phyloP scores from a whole-genome alignment of 495 filamentous ascomycete genomes.

The Evansstolkia leycettana region DNA sequence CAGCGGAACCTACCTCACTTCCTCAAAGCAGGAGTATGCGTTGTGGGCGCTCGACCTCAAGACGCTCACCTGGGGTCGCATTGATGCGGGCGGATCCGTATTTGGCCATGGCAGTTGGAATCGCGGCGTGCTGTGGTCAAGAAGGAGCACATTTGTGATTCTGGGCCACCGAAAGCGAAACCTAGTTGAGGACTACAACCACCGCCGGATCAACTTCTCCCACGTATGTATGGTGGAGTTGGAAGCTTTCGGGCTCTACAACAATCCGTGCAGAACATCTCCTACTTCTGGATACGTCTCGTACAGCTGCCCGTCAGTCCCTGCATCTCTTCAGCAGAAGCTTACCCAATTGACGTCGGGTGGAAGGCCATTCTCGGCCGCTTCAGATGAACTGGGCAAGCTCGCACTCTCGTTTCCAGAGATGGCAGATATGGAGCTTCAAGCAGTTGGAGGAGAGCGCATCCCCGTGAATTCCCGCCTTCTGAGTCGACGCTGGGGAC shows the following conservation, averaged over 20 bases:
- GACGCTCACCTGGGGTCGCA: conserved; percentile 82
- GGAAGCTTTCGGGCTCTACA: conserved; percentile 92
- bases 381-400: conserved; percentile 76
- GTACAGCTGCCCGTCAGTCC: conserved; percentile 55
- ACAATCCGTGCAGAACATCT: conserved; percentile 70
- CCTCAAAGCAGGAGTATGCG: conserved; percentile 95
- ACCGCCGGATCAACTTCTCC: conserved; percentile 92
- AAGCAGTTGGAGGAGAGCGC: conserved; percentile 79
- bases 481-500: conserved; percentile 79
- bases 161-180: conserved; percentile 85
- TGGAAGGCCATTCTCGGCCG: conserved; percentile 52
- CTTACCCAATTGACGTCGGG: conserved; percentile 53
- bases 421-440: conserved; percentile 92
- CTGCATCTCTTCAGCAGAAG: conserved; percentile 42
- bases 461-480: conserved; percentile 89
- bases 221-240: conserved; percentile 94
- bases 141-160: conserved; percentile 88
- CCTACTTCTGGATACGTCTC: conserved; percentile 73
- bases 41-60: conserved; percentile 88
- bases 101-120: conserved; percentile 98
- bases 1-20: conserved; percentile 91
- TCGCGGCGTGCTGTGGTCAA: conserved; percentile 80
- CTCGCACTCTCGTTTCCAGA: conserved; percentile 67
- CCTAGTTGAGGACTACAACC: conserved; percentile 96
- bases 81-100: conserved; percentile 87